Base-by-base conservation (phyloP, 2,329 filamentous ascomycete species). In the Rutstroemia sp. region DNA sequence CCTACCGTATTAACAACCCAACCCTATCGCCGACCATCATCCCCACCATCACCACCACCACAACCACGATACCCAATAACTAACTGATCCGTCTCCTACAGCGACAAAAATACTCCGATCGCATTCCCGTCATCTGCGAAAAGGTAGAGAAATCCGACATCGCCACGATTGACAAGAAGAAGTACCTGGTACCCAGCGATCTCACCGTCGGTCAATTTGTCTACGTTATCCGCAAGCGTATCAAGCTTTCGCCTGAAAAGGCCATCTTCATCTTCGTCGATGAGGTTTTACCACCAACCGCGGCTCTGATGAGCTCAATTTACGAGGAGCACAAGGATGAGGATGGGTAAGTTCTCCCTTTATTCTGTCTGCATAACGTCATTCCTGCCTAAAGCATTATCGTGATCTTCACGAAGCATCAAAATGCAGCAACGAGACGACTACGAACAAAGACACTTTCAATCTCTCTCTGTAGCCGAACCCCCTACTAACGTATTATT, bases 261-360 rank as follows among this genome's bases (percentile, higher is more conserved):
- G 94, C 94, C 72, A 99, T 99, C 79, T 99, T 99, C 82, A 97
- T 99, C 82, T 99, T 97, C 77, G 94, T 99, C 71, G 92, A 97
- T 73, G 94, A 97, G 77, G 92, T 96, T 52, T 82, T 99, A 56
- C 94, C 94, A 52, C 94, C 94, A 2, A 97, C 94, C 8, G 94
- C 94, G 59, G 94, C 94, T 58, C 84, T 99, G 54, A 99, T 99
- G 94, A 96, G 91, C 79, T 95, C 89, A 74, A 97, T 99, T 77
- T 99, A 99, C 74, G 94, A 99, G 75, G 92, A 97, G 76, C 94
- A 99, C 84, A 97, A 99, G 80, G 84, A 87, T 64, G 68, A 87
- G 72, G 84, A 87, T 69, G 83, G 83, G 78, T 86, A 65, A 37
- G 66, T 68, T 57, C 37, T 41, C 27, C 37, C 51, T 46, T 39